These are phyloP conservation scores for Scedosporium aurantiacum DNA, from an alignment of 2,329 filamentous ascomycete species.

Conservation along the genomic window DNA sequence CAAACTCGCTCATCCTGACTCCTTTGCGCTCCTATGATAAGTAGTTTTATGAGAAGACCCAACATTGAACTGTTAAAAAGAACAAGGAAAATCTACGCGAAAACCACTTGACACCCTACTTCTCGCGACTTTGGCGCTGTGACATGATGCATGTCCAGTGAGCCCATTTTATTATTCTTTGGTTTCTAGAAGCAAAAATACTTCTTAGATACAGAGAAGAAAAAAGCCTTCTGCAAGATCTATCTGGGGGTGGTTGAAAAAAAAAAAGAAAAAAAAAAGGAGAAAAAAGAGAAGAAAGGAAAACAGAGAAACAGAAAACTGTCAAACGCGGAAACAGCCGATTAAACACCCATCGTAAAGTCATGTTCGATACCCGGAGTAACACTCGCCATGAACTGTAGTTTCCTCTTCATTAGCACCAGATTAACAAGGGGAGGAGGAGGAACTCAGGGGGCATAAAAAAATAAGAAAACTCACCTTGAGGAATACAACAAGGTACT, in stretches of 20 bases:
- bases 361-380: slow-evolving; percentile 97
- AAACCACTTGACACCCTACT: no score
- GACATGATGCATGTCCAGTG: no score
- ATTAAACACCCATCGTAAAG: slow-evolving; percentile 87
- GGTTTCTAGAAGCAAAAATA: background rate
- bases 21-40: no score
- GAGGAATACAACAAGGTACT: slow-evolving; percentile 77
- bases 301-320: background rate
- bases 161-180: background rate
- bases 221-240: background rate
- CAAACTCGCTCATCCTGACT: no score
- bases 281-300: background rate
- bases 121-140: no score
- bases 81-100: no score
- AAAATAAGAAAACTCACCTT: slow-evolving; percentile 47
- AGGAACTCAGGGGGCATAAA: background rate
- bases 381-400: slow-evolving; percentile 69
- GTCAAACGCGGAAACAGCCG: background rate
- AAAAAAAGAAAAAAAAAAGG: background rate
- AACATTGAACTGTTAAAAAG: no score
- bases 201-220: background rate
- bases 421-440: background rate
- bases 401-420: slow-evolving; percentile 14
- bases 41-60: no score
- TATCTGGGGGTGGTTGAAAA: background rate